Evolutionary conservation across 805 yeast species (phyloP), one percentile per base, ranked within the genome.

Genomic region (Candida golubevii): DNA sequence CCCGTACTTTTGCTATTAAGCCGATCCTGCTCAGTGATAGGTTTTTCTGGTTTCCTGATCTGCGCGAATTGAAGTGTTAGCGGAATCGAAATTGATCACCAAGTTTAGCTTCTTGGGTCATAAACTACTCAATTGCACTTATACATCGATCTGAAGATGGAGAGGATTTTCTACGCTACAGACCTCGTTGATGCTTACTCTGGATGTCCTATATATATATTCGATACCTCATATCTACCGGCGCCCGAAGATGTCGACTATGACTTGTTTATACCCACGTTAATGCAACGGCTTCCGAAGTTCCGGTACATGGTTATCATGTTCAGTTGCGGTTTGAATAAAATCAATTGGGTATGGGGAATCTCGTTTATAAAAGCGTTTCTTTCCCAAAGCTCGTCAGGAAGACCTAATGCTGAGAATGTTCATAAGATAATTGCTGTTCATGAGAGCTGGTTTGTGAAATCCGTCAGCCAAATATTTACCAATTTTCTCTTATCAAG

Each of bases 361-460:
- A 57, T 77, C 39, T 72, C 71, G 54, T 71, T 78, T 38, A 58
- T 78, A 36, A 74, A 72, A 49, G 65, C 78, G 50, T 72, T 91
- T 26, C 80, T 91, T 1, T 72, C 76, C 12, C 50, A 42, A 13
- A 54, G 47, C 42, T 55, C 63, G n/a, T 75, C 77, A 45, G 72
- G 71, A 5, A 65, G 74, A 36, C 77, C 79, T 47, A 74, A 76
- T 41, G 71, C 77, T 34, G 52, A 57, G 27, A 66, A 66, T 44
- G 63, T 91, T 36, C 66, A 68, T 41, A 83, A 80, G 56, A 70
- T 88, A 3, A 85, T 83, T 50, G 76, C 90, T 28, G 95, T 91
- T 2, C 97, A 91, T 63, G 97, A 90, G 53, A 83, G 85, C 38
- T 89, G 97, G 93, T 78, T 90, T 65, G 78, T 88, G 26, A 79